phyloP scores from a whole-genome alignment of 306 rosid species.

The Hippophae tibetana region DNA sequence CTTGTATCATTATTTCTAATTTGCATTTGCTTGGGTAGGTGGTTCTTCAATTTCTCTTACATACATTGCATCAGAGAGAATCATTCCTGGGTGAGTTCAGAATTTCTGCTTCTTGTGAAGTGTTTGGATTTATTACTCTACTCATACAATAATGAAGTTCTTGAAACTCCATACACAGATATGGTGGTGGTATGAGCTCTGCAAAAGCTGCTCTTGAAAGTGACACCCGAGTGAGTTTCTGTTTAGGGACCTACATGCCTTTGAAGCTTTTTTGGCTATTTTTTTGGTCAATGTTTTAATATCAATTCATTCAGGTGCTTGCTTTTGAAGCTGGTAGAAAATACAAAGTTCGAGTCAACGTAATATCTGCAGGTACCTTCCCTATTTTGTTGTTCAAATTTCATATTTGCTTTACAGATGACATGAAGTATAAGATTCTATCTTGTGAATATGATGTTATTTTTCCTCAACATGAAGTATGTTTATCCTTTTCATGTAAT shows the following conservation, averaged over 20 bases:
- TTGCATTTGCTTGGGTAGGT: constrained; percentile 36
- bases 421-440: no score
- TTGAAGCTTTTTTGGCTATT: no score
- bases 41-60: constrained; percentile 93
- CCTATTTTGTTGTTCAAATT: not conserved
- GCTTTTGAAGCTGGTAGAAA: constrained; percentile 97
- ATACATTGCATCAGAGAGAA: constrained; percentile 89
- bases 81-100: constrained; percentile 72
- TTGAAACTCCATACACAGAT: constrained; percentile 34
- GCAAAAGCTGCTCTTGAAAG: constrained; percentile 98
- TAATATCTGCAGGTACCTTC: constrained; percentile 73
- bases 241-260: constrained; percentile 2
- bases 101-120: constrained; percentile 6
- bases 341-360: constrained; percentile 72
- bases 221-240: constrained; percentile 63
- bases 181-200: constrained; percentile 99
- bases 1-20: constrained; percentile 1
- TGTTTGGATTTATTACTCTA: constrained; percentile 10
- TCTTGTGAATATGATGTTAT: no score
- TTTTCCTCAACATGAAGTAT: not conserved
- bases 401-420: not conserved
- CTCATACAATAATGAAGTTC: not conserved
- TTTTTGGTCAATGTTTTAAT: not conserved
- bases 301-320: constrained; percentile 53
- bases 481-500: not conserved